phyloP scores from a whole-genome alignment of 345 rosid genomes.

The Hibiscus tridactylites region DNA sequence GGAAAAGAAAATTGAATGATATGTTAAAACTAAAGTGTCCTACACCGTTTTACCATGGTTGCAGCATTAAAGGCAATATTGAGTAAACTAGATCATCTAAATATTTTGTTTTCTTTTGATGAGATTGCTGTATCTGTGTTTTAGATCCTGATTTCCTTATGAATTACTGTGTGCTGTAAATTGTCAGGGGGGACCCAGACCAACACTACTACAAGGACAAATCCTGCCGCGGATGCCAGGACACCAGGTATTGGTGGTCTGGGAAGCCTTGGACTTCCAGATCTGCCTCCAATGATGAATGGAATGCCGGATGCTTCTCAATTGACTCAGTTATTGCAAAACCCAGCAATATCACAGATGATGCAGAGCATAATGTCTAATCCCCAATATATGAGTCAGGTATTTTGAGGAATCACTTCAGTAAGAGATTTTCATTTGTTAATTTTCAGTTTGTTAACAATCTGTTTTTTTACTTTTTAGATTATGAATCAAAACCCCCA shows the following conservation, averaged over 20 bases:
- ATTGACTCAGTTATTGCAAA: not conserved
- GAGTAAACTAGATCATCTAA: not conserved
- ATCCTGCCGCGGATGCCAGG: not conserved
- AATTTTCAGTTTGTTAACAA: not conserved
- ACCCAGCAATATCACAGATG: not conserved
- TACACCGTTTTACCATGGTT: not conserved
- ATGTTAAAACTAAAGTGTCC: too few species aligned
- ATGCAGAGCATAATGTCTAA: not conserved
- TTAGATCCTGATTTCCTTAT: not conserved
- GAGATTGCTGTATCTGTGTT: not conserved
- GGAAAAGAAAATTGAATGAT: too few species aligned
- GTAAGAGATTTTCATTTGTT: not conserved
- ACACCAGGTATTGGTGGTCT: not conserved
- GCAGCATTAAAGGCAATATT: not conserved
- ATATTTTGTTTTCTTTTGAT: not conserved
- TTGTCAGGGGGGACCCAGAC: not conserved
- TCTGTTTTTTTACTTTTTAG: slow-evolving; percentile 20
- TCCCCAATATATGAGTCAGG: not conserved
- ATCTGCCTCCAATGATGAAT: not conserved
- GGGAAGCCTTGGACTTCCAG: not conserved
- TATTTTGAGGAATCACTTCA: not conserved
- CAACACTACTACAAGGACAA: not conserved
- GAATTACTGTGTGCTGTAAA: not conserved
- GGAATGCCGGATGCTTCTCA: not conserved
- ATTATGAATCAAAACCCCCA: slow-evolving; percentile 50